Conservation (phyloP, 1,284 basidiomycete genomes). For the Rhizoctonia solani region DNA sequence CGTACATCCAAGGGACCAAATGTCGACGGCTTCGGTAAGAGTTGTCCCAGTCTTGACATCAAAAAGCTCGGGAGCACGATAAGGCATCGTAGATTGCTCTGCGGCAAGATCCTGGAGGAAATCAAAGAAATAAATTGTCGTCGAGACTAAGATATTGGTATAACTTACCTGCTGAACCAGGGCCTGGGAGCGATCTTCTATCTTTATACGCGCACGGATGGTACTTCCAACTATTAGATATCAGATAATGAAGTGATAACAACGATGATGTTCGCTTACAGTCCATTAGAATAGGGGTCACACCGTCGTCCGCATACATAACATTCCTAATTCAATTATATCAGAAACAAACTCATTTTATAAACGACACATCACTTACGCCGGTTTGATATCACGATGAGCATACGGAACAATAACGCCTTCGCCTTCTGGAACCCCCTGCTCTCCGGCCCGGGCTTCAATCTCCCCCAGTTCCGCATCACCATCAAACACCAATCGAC, state of each 20-base stretch:
- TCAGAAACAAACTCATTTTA: background rate
- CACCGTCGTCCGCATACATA: conserved; percentile 91
- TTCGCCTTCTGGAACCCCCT: conserved; percentile 48
- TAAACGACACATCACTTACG: conserved; percentile 54
- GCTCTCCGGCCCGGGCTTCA: conserved; percentile 42
- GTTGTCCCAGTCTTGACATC: conserved; percentile 88
- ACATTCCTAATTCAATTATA: conserved; percentile 68
- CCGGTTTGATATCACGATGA: conserved; percentile 96
- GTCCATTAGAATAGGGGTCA: conserved; percentile 93
- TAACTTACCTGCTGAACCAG: conserved; percentile 73
- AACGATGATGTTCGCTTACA: conserved; percentile 44
- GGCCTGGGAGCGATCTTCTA: conserved; percentile 84
- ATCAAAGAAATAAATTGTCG: background rate
- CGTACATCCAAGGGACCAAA: conserved; percentile 94
- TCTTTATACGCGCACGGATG: conserved; percentile 74
- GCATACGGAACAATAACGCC: conserved; percentile 83
- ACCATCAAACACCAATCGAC: conserved; percentile 70
- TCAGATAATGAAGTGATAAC: background rate
- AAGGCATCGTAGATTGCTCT: conserved; percentile 96
- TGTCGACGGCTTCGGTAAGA: conserved; percentile 93
- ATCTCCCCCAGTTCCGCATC: conserved; percentile 50
- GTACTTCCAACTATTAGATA: conserved; percentile 71
- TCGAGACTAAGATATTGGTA: background rate
- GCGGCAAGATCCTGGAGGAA: conserved; percentile 87
- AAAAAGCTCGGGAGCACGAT: conserved; percentile 92